Evolutionary conservation across 768 basidiomycete genomes (phyloP).

Genomic region (Russula virescens): DNA sequence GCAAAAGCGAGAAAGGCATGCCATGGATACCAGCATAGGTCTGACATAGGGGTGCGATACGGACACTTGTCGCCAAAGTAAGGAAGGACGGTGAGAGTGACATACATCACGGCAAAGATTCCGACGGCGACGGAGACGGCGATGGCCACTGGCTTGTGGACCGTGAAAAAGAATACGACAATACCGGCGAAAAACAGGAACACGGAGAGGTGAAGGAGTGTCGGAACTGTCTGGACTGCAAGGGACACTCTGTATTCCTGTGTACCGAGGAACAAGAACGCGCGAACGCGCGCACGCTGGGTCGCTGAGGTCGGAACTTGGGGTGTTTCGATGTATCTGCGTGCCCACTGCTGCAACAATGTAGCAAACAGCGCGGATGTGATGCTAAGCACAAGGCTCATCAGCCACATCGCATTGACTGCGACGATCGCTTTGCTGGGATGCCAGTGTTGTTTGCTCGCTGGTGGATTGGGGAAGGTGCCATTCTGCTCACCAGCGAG

Average conservation of each 20-base stretch:
- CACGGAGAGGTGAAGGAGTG: neutral
- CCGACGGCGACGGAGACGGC: neutral
- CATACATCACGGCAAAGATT: neutral
- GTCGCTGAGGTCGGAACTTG: neutral
- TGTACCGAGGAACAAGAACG: neutral
- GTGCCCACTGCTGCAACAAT: neutral
- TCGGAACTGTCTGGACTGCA: neutral
- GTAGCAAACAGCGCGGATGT: neutral
- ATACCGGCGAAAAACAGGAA: neutral
- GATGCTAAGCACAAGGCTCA: neutral
- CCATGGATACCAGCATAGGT: neutral
- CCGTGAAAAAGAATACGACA: neutral
- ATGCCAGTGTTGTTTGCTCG: neutral
- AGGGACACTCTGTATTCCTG: neutral
- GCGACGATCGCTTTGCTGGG: neutral
- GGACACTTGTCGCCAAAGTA: neutral
- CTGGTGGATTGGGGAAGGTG: neutral
- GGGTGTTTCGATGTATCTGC: neutral
- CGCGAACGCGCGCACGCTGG: too few relatives aligned
- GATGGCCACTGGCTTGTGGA: neutral
- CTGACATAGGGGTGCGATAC: neutral
- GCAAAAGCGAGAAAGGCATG: neutral
- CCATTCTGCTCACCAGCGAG: neutral
- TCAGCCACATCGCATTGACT: neutral
- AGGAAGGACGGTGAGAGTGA: neutral